Evolutionary conservation across 371 early-diverging fungal genomes (phyloP).

Genomic region (Coemansia sp.): DNA sequence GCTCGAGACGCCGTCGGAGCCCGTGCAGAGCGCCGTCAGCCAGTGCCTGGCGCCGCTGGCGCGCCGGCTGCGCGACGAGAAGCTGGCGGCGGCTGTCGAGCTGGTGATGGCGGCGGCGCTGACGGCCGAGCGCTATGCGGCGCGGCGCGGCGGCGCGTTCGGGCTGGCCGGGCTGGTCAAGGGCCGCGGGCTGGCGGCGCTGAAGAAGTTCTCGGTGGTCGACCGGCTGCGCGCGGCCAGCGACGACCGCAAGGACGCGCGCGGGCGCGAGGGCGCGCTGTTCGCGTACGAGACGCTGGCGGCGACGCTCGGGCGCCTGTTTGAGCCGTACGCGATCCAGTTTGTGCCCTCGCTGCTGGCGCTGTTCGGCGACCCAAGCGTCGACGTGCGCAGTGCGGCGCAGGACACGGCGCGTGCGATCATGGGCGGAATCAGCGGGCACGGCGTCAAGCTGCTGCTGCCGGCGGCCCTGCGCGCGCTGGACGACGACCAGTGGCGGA

Average conservation of each 20-base stretch:
- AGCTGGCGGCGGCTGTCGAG: constrained; percentile 52
- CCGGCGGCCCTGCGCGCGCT: constrained; percentile 86
- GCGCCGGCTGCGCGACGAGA: constrained; percentile 63
- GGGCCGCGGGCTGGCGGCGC: constrained; percentile 83
- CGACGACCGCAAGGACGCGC: constrained; percentile 71
- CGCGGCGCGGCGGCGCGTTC: constrained; percentile 93
- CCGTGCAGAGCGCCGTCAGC: constrained; percentile 92
- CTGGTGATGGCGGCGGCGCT: constrained; percentile 66
- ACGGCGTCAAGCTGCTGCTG: constrained; percentile 94
- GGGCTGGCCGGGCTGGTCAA: constrained; percentile 96
- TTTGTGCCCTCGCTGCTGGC: constrained; percentile 83
- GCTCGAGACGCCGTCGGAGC: constrained; percentile 90
- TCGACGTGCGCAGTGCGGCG: constrained; percentile 91
- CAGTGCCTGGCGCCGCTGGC: constrained; percentile 93
- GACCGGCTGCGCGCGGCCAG: constrained; percentile 76
- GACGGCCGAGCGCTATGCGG: constrained; percentile 77
- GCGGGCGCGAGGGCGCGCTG: constrained; percentile 88
- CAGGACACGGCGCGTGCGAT: constrained; percentile 89
- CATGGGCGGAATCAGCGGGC: constrained; percentile 94
- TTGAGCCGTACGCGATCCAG: constrained; percentile 97
- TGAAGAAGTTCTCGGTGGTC: constrained; percentile 86
- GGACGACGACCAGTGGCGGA: constrained; percentile 91
- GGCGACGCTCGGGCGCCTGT: constrained; percentile 81
- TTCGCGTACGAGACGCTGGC: constrained; percentile 92
- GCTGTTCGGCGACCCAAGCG: constrained; percentile 83